Evolutionary conservation across 805 yeast species (phyloP), one percentile per base, ranked within the genome.

Genomic region (Cyberlindnera xylosilytica): DNA sequence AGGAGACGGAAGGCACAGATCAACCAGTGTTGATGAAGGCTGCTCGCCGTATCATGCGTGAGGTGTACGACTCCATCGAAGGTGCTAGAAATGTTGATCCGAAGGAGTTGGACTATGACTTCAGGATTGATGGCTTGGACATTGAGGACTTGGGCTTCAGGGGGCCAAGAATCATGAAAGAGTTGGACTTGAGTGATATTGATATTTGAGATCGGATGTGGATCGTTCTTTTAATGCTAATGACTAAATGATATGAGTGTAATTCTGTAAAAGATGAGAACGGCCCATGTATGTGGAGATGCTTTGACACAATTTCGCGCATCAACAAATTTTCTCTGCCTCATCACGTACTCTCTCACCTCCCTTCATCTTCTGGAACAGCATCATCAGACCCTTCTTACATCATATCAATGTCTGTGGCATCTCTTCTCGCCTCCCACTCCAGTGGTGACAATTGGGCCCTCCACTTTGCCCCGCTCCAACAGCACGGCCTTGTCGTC

Each of bases 371-470:
- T 26, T 26, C n/a, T 13, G 10, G 6, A 26, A 26, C 29, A 8
- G 5, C 11, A 26, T 5, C 11, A 13, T 26, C n/a, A 10, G 5
- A 26, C 10, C 10, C 8, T 6, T 26, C n/a, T 10, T 26, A 24
- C n/a, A 13, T 20, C 26, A 35, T 35, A 20, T 35, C 39, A 36
- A 56, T 56, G 60, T 44, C 56, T 12, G 50, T 52, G 16, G 53
- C 59, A 2, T 31, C 54, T 7, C 41, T 52, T 16, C 40, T 49
- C 7, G 53, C 61, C 1, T 41, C 51, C 6, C 60, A 58, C 24
- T 38, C 47, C 12, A 62, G 65, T 53, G 62, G 63, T 11, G 72
- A 68, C 20, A 72, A 72, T 42, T 81, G 87, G 87, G 72, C 75
- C 1, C 61, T 79, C 10, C 64, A 66, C 12, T 50, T 78, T 15